Conservation (phyloP, 2,329 filamentous ascomycete species). For the Ramularia endophylla region DNA sequence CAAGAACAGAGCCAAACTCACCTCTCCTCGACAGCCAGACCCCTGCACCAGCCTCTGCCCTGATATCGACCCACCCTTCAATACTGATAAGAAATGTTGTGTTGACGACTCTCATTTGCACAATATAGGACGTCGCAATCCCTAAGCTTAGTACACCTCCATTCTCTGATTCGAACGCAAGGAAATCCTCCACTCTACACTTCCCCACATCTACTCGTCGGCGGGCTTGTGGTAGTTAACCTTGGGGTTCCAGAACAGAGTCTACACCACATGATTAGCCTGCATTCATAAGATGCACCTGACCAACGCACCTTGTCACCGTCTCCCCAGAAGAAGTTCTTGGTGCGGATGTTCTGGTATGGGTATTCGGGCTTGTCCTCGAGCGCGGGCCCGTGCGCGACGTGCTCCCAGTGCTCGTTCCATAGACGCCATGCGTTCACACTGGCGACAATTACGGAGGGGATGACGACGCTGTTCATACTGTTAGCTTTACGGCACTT, state of each 20-base stretch:
- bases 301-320: constrained; percentile 74
- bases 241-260: constrained; percentile 73
- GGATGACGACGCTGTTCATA: constrained; percentile 53
- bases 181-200: not conserved
- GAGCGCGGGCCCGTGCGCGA: constrained; percentile 73
- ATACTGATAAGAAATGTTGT: too few relatives aligned
- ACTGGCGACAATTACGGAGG: constrained; percentile 62
- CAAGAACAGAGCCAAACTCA: too few relatives aligned
- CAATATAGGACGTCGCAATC: too few relatives aligned
- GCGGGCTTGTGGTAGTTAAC: constrained; percentile 95
- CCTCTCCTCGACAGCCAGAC: too few relatives aligned
- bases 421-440: constrained; percentile 88
- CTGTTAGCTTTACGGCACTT: too few relatives aligned
- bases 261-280: constrained; percentile 30
- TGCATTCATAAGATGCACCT: not conserved
- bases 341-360: constrained; percentile 96
- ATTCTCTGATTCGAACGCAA: not conserved
- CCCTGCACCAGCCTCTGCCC: too few relatives aligned
- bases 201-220: constrained; percentile 40
- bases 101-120: too few relatives aligned
- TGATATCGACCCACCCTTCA: too few relatives aligned
- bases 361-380: constrained; percentile 91
- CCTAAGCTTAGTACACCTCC: too few relatives aligned
- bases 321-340: constrained; percentile 93
- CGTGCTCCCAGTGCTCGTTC: constrained; percentile 97